phyloP scores from a whole-genome alignment of 1,284 basidiomycete genomes.

The Fomitopsis palustris region DNA sequence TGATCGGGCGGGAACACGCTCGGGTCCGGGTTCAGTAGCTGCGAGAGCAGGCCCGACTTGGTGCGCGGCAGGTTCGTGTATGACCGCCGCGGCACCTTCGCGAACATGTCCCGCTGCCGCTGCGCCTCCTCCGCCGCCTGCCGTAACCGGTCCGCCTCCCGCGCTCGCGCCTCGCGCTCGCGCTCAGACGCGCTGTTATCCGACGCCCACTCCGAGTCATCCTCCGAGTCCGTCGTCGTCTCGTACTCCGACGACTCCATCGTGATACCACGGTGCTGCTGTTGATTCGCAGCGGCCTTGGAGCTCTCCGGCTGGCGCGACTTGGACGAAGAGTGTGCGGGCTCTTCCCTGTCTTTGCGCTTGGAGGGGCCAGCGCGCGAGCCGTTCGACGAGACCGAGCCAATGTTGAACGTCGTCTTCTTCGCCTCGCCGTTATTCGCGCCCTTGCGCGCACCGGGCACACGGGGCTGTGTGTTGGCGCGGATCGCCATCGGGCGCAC shows the following conservation, averaged over 20 bases:
- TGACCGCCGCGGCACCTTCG: slow-evolving; percentile 67
- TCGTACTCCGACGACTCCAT: slow-evolving; percentile 36
- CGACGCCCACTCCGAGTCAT: slow-evolving; percentile 52
- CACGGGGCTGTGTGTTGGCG: slow-evolving; percentile 17
- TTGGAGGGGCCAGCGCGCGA: slow-evolving; percentile 22
- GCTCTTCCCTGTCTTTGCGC: slow-evolving; percentile 1
- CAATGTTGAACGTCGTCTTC: slow-evolving; percentile 50
- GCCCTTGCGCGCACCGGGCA: slow-evolving; percentile 16
- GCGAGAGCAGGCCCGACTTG: slow-evolving; percentile 57
- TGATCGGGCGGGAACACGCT: slow-evolving; percentile 54
- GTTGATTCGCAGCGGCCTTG: slow-evolving; percentile 7
- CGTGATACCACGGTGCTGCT: slow-evolving; percentile 25
- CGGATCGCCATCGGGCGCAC: slow-evolving; percentile 11
- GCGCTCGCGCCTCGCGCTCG: slow-evolving; percentile 21
- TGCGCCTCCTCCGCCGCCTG: slow-evolving; percentile 60
- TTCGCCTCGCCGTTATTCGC: slow-evolving; percentile 23
- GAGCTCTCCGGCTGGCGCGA: slow-evolving; percentile 9
- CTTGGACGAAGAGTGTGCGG: slow-evolving; percentile 8
- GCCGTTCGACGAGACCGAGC: slow-evolving; percentile 53
- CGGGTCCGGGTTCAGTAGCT: slow-evolving; percentile 69
- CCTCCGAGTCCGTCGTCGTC: slow-evolving; percentile 50
- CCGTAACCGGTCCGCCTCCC: slow-evolving; percentile 32
- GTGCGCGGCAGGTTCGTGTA: slow-evolving; percentile 57
- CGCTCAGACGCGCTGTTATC: slow-evolving; percentile 38
- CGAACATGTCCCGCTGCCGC: slow-evolving; percentile 72